Evolutionary conservation across 2,329 filamentous ascomycete genomes (phyloP).

Genomic region (Cryphonectria radicalis): DNA sequence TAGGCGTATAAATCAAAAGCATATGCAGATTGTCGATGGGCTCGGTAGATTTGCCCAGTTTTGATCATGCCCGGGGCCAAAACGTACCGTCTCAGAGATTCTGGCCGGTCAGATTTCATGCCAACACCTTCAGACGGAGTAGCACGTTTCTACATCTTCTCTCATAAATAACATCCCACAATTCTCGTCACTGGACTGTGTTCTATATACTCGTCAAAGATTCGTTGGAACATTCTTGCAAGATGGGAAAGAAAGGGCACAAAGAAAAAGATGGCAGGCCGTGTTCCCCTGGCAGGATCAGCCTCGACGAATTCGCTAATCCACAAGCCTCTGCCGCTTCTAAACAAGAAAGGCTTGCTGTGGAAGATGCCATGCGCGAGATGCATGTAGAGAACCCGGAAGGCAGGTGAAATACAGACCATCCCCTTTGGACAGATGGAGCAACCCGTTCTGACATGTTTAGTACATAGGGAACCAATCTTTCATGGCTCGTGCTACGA

Average conservation of each 20-base stretch:
- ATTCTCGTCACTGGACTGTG: neutral
- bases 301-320: neutral
- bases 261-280: conserved; percentile 8
- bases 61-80: neutral
- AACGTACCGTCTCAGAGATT: neutral
- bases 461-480: neutral
- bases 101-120: neutral
- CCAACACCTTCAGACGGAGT: neutral
- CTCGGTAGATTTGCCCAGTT: neutral
- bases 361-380: neutral
- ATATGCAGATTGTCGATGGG: neutral
- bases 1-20: neutral
- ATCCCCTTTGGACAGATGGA: neutral
- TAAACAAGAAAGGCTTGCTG: conserved; percentile 1
- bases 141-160: neutral
- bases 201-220: neutral
- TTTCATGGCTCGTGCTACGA: neutral
- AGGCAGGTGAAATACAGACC: neutral
- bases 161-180: neutral
- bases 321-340: neutral
- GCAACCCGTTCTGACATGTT: neutral
- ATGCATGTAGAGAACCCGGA: neutral
- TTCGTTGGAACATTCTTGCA: neutral
- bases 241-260: neutral
- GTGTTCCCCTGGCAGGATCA: conserved; percentile 1